Percentiles rank a stretch among this genome's conserved stretches.
phyloP scores from a whole-genome alignment of 148 eudicot genomes.

The Amaranthus palmeri region DNA sequence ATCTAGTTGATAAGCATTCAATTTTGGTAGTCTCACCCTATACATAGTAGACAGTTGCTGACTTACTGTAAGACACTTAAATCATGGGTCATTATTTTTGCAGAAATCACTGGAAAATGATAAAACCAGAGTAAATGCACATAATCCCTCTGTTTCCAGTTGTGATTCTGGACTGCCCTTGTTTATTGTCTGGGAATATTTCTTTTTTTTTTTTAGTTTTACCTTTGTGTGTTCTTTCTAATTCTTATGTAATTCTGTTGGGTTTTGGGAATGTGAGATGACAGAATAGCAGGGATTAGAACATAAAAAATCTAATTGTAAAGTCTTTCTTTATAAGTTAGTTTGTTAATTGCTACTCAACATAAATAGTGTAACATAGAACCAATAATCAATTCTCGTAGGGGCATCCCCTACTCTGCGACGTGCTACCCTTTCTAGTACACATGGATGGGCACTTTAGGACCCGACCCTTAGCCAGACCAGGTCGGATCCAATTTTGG shows the following conservation, averaged over 20 bases:
- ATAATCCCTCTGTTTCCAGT: constrained; percentile 13
- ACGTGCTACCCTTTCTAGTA: no score
- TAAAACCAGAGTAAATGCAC: constrained; percentile 21
- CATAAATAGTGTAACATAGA: no score
- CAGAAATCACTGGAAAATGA: constrained; percentile 5
- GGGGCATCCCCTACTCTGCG: no score
- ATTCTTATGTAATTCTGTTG: constrained; percentile 7
- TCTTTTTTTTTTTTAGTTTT: neutral
- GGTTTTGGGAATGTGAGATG: neutral
- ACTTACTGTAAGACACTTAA: constrained; percentile 5
- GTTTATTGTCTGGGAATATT: neutral
- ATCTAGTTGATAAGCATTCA: neutral
- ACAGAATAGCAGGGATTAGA: constrained; percentile 1
- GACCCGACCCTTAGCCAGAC: no score
- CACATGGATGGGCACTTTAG: no score
- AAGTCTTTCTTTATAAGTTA: no score
- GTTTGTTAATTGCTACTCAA: no score
- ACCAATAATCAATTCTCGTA: no score
- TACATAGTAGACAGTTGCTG: neutral
- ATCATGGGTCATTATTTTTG: constrained; percentile 17
- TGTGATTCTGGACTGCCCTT: constrained; percentile 10
- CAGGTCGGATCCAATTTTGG: no score
- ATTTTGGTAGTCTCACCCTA: neutral
- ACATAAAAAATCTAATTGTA: neutral
- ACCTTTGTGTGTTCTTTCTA: neutral